These are phyloP conservation scores for Saccharomycopsis phalli DNA, from an alignment of 1,139 yeast species.

Conservation along the genomic window DNA sequence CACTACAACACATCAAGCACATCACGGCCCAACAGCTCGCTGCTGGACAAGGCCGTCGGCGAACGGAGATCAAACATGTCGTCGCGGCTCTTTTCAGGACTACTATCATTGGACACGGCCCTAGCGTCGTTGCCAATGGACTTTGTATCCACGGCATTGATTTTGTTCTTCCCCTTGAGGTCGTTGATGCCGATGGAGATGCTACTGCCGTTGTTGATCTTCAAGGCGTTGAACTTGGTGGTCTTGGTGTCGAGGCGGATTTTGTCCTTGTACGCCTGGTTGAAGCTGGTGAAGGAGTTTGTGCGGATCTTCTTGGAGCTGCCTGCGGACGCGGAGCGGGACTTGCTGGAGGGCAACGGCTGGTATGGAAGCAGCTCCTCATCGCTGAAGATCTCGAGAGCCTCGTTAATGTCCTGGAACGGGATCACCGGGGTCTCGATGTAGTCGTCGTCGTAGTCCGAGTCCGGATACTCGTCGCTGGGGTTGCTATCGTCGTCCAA, in stretches of 20 bases:
- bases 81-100: not conserved
- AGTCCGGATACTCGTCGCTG: constrained; percentile 8
- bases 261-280: constrained; percentile 16
- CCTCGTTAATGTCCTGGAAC: constrained; percentile 18
- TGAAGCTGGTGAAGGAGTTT: constrained; percentile 18
- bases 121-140: not conserved
- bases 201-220: constrained; percentile 9
- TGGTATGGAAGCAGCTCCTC: constrained; percentile 5
- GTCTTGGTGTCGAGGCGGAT: constrained; percentile 13
- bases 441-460: constrained; percentile 15
- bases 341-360: constrained; percentile 6
- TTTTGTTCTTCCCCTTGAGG: not conserved
- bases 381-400: constrained; percentile 17
- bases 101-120: not conserved
- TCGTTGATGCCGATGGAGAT: not conserved
- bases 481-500: constrained; percentile 3
- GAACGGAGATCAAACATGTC: constrained; percentile 1
- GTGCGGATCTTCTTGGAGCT: constrained; percentile 13
- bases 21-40: not conserved
- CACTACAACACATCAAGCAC: too few relatives aligned
- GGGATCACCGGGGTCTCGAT: constrained; percentile 19
- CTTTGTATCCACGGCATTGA: not conserved
- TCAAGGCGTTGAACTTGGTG: constrained; percentile 5
- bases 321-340: constrained; percentile 7
- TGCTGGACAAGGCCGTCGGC: constrained; percentile 1